Percentiles rank a stretch among this genome's conserved stretches.
phyloP scores from a whole-genome alignment of 2,329 filamentous ascomycete species.

The Fusarium anguioides region DNA sequence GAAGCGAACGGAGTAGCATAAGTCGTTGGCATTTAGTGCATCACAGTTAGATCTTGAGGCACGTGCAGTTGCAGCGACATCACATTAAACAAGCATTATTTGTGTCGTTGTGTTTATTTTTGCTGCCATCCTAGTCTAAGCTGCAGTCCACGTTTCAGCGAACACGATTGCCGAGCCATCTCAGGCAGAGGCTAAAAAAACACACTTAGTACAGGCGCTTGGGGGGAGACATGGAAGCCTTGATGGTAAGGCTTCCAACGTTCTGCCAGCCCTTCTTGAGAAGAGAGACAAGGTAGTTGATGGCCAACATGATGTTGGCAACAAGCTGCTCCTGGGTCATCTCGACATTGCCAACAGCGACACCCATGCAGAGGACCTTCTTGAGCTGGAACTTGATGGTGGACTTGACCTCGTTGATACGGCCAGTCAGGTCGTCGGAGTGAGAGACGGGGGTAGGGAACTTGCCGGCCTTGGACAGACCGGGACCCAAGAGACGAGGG shows the following conservation, averaged over 20 bases:
- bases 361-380: slow-evolving; percentile 99
- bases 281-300: slow-evolving; percentile 99
- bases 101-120: slow-evolving; percentile 37
- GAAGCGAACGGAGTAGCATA: background rate
- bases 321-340: slow-evolving; percentile 97
- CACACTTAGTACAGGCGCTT: slow-evolving; percentile 90
- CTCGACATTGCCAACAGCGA: slow-evolving; percentile 97
- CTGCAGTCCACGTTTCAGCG: slow-evolving; percentile 31
- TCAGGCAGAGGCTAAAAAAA: slow-evolving; percentile 40
- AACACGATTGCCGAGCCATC: slow-evolving; percentile 33
- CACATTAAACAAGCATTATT: background rate
- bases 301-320: slow-evolving; percentile 99
- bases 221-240: slow-evolving; percentile 99
- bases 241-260: slow-evolving; percentile 99
- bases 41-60: background rate
- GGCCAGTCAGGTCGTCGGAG: slow-evolving; percentile 90
- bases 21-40: background rate
- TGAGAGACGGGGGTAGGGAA: slow-evolving; percentile 99
- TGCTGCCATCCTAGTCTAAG: slow-evolving; percentile 35
- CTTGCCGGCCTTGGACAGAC: slow-evolving; percentile 99
- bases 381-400: slow-evolving; percentile 99
- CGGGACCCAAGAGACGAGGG: slow-evolving; percentile 97
- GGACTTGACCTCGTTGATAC: slow-evolving; percentile 99
- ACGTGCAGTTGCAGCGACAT: background rate
- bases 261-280: slow-evolving; percentile 99